Conservation (phyloP, 1,284 basidiomycete species). For the Laetiporus sulphureus region DNA sequence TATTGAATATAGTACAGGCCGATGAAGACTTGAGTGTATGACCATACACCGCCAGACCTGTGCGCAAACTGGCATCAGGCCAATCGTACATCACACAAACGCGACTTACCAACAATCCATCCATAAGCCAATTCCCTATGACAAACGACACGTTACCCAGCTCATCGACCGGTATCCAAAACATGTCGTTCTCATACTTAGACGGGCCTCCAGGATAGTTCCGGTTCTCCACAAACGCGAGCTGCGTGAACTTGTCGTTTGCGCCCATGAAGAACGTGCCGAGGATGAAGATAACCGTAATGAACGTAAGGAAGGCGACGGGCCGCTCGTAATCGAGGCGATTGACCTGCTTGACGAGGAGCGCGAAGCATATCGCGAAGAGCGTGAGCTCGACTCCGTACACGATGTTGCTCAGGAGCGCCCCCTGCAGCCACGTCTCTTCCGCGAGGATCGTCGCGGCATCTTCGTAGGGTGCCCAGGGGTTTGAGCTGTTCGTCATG, state of each 20-base stretch:
- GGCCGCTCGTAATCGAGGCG: not conserved
- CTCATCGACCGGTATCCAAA: constrained; percentile 4
- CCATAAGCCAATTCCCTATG: constrained; percentile 6
- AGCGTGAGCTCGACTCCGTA: constrained; percentile 4
- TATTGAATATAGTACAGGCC: not conserved
- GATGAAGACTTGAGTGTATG: not conserved
- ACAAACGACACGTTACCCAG: constrained; percentile 3
- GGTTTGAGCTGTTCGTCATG: not conserved
- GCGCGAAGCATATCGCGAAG: constrained; percentile 1
- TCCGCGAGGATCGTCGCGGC: not conserved
- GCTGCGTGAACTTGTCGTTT: constrained; percentile 5
- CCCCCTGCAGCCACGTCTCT: constrained; percentile 4
- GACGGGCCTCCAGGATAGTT: constrained; percentile 8
- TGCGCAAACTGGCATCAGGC: too few relatives aligned
- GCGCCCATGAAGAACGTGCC: constrained; percentile 5
- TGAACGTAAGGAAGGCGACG: constrained; percentile 1
- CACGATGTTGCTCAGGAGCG: constrained; percentile 1
- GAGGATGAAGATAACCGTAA: constrained; percentile 6
- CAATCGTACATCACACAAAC: not conserved
- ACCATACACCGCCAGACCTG: constrained; percentile 2
- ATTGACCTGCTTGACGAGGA: not conserved
- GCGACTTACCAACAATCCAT: constrained; percentile 6
- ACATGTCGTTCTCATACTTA: constrained; percentile 6
- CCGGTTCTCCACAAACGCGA: constrained; percentile 7
- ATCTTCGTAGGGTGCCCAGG: not conserved